phyloP scores from a whole-genome alignment of 768 basidiomycete species.

The Hemileccinum rubropunctum region DNA sequence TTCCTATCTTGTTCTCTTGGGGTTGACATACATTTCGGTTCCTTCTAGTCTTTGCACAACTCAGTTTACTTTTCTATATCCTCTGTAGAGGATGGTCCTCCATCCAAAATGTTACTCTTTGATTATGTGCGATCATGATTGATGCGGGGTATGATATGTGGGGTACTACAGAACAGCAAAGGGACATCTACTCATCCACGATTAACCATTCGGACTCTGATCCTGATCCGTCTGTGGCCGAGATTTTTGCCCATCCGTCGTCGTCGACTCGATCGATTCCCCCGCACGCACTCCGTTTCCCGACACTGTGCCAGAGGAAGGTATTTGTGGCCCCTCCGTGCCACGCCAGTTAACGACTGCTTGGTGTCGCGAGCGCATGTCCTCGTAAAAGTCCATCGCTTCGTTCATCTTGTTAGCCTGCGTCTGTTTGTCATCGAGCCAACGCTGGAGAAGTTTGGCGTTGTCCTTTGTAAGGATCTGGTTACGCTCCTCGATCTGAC shows the following conservation, averaged over 20 bases:
- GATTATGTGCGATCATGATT: conserved; percentile 7
- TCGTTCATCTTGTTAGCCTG: conserved; percentile 97
- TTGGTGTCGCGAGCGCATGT: conserved; percentile 74
- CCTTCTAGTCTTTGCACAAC: conserved; percentile 11
- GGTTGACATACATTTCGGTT: conserved; percentile 24
- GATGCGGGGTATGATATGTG: conserved; percentile 21
- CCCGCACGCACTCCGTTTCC: conserved; percentile 46
- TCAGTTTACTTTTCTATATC: conserved; percentile 24
- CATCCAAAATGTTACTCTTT: conserved; percentile 27
- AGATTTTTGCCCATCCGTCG: conserved; percentile 74
- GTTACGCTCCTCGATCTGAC: conserved; percentile 86
- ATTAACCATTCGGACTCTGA: conserved; percentile 93
- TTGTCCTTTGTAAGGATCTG: conserved; percentile 88
- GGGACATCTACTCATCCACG: conserved; percentile 43
- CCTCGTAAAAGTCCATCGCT: conserved; percentile 86
- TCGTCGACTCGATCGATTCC: conserved; percentile 33
- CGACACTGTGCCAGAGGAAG: conserved; percentile 36
- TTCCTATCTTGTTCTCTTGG: conserved; percentile 22
- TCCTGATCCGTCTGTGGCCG: conserved; percentile 65
- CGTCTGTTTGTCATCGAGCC: conserved; percentile 92
- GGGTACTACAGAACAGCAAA: conserved; percentile 13
- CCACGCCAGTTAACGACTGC: conserved; percentile 59
- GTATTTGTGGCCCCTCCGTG: conserved; percentile 30
- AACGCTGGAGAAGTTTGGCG: conserved; percentile 90
- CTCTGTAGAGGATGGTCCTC: conserved; percentile 31